Conservation (phyloP, 2,329 filamentous ascomycete genomes). For the Fusarium dlaminii region DNA sequence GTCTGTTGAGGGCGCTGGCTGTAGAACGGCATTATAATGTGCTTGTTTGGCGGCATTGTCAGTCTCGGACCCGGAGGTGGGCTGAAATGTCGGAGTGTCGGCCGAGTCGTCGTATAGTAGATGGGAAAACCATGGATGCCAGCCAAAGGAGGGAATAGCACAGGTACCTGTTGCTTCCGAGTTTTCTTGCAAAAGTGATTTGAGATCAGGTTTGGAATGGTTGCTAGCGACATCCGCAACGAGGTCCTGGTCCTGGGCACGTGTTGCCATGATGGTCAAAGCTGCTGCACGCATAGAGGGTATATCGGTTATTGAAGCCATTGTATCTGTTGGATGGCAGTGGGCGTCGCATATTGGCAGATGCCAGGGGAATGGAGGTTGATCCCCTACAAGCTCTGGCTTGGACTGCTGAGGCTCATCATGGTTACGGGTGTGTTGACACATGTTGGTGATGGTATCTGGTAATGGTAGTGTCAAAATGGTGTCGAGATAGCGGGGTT, state of each 20-base stretch:
- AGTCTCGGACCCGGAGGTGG: constrained; percentile 24
- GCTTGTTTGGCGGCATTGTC: constrained; percentile 52
- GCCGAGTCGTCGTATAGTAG: constrained; percentile 73
- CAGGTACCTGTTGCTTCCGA: neutral
- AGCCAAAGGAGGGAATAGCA: constrained; percentile 78
- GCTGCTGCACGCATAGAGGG: constrained; percentile 71
- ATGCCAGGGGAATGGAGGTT: constrained; percentile 70
- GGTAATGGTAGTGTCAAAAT: neutral
- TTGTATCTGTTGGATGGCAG: constrained; percentile 85
- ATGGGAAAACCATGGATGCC: constrained; percentile 89
- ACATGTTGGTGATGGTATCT: constrained; percentile 7
- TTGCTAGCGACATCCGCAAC: constrained; percentile 70
- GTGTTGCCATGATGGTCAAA: constrained; percentile 81
- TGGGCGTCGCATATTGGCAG: constrained; percentile 80
- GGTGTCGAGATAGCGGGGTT: neutral
- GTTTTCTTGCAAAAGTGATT: neutral
- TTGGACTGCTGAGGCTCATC: neutral
- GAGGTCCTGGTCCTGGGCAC: constrained; percentile 78
- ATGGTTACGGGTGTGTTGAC: constrained; percentile 11
- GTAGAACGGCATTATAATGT: constrained; percentile 76
- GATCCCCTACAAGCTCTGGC: neutral
- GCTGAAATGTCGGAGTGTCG: constrained; percentile 50
- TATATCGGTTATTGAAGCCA: constrained; percentile 68
- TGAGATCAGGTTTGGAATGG: constrained; percentile 55
- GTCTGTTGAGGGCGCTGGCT: constrained; percentile 56